phyloP scores from a whole-genome alignment of 495 filamentous ascomycete species.

The Hyaloscypha bicolor region DNA sequence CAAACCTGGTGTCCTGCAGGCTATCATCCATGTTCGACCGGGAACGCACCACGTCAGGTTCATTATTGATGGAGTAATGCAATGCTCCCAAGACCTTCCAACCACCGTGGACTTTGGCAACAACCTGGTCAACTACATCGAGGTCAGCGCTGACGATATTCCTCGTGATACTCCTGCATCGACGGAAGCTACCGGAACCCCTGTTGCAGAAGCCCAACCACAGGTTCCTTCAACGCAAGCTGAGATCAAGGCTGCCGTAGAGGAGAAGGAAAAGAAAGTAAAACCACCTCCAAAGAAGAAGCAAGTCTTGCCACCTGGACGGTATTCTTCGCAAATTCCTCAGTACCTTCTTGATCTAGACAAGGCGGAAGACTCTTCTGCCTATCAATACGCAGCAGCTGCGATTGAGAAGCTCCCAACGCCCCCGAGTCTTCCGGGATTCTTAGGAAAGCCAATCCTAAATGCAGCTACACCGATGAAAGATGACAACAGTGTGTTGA shows the following conservation, averaged over 20 bases:
- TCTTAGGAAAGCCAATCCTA: conserved; percentile 91
- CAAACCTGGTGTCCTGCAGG: conserved; percentile 63
- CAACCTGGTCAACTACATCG: conserved; percentile 95
- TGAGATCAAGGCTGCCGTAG: conserved; percentile 20
- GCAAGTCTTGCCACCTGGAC: conserved; percentile 44
- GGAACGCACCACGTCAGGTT: conserved; percentile 97
- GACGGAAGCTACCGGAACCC: conserved; percentile 13
- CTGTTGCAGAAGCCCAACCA: conserved; percentile 5
- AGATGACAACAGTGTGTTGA: conserved; percentile 95
- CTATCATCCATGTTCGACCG: conserved; percentile 78
- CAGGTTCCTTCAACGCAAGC: conserved; percentile 1
- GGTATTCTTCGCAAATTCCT: conserved; percentile 70
- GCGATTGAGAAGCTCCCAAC: conserved; percentile 74
- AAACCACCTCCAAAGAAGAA: conserved; percentile 45
- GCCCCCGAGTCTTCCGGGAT: conserved; percentile 85
- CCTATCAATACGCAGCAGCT: conserved; percentile 66
- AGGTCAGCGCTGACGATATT: conserved; percentile 80
- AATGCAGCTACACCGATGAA: conserved; percentile 91
- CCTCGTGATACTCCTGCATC: conserved; percentile 47
- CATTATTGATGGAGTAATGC: conserved; percentile 91
- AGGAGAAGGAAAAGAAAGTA: conserved; percentile 26
- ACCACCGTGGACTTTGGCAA: conserved; percentile 97
- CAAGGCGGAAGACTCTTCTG: conserved; percentile 71
- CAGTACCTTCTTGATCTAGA: conserved; percentile 86
- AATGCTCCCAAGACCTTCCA: conserved; percentile 79